phyloP scores from a whole-genome alignment of 2,329 filamentous ascomycete species.

The Chaetomiaceae sp. region DNA sequence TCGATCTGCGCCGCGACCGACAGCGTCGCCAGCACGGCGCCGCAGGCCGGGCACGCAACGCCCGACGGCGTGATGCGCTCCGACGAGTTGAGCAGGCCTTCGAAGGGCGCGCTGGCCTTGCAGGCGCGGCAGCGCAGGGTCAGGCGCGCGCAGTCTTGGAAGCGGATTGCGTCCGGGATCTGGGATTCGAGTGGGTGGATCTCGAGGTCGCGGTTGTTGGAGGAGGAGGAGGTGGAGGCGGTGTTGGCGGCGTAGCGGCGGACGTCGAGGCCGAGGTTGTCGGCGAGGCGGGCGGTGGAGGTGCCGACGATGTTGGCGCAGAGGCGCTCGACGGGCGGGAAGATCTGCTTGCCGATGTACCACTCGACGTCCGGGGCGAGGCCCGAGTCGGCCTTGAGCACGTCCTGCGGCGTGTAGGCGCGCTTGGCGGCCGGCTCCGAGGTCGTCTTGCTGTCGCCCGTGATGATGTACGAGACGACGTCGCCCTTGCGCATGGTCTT shows the following conservation, averaged over 20 bases:
- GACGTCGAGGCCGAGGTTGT: slow-evolving; percentile 87
- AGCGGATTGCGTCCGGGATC: slow-evolving; percentile 85
- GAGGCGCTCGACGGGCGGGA: slow-evolving; percentile 93
- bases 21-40: slow-evolving; percentile 58
- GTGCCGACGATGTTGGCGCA: slow-evolving; percentile 94
- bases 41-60: slow-evolving; percentile 66
- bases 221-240: slow-evolving; percentile 39
- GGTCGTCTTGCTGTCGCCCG: slow-evolving; percentile 55
- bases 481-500: slow-evolving; percentile 88
- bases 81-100: slow-evolving; percentile 59
- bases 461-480: slow-evolving; percentile 94
- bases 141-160: slow-evolving; percentile 72
- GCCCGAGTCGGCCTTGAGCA: slow-evolving; percentile 67
- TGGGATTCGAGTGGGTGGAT: slow-evolving; percentile 92
- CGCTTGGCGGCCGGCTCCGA: slow-evolving; percentile 76
- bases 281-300: slow-evolving; percentile 80
- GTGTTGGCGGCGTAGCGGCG: slow-evolving; percentile 61
- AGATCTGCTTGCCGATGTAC: slow-evolving; percentile 97
- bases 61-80: slow-evolving; percentile 65
- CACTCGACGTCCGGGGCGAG: slow-evolving; percentile 91
- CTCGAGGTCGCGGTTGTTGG: slow-evolving; percentile 54
- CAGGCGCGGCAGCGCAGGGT: slow-evolving; percentile 76
- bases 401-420: slow-evolving; percentile 79
- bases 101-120: slow-evolving; percentile 65
- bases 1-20: slow-evolving; percentile 84